A percentile compares a stretch with the other conserved stretches of the same genome.
Evolutionary conservation across 2,329 filamentous ascomycete genomes (phyloP).

Genomic region (Curvularia lunata): DNA sequence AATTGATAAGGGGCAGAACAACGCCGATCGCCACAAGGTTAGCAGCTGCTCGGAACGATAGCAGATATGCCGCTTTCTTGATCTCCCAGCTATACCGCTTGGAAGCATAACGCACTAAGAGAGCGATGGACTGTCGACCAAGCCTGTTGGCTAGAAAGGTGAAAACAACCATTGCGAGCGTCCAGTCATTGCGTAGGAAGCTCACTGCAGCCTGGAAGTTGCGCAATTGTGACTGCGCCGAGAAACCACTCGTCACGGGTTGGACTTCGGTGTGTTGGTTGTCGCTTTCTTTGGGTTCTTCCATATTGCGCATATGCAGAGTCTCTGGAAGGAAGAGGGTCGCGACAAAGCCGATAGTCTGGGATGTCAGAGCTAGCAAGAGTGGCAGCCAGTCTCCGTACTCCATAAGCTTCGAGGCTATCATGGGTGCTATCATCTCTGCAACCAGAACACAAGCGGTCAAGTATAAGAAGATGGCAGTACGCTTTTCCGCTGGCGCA

Average conservation of each 20-base stretch:
- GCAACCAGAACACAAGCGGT: constrained; percentile 42
- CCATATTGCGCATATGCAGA: constrained; percentile 42
- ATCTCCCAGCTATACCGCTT: constrained; percentile 59
- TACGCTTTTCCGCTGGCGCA: constrained; percentile 54
- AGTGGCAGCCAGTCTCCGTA: constrained; percentile 44
- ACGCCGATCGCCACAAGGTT: constrained; percentile 57
- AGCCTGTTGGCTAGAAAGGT: constrained; percentile 58
- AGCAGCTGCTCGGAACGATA: constrained; percentile 56
- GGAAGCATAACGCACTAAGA: constrained; percentile 60
- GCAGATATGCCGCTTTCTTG: constrained; percentile 50
- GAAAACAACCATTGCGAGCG: constrained; percentile 52
- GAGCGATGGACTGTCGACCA: constrained; percentile 54
- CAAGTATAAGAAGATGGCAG: constrained; percentile 37
- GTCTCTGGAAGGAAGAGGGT: constrained; percentile 45
- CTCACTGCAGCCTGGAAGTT: constrained; percentile 49
- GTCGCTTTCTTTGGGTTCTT: constrained; percentile 31
- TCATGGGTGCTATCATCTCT: constrained; percentile 45
- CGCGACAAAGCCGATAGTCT: constrained; percentile 34
- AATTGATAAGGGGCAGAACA: constrained; percentile 53
- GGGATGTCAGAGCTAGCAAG: constrained; percentile 38
- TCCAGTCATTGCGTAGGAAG: constrained; percentile 50
- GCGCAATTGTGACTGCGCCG: constrained; percentile 38
- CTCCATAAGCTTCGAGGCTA: constrained; percentile 43
- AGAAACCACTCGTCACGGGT: constrained; percentile 24
- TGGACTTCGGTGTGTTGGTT: constrained; percentile 27